Evolutionary conservation across 441 rosid genomes (phyloP), one percentile per base, ranked within the genome.

Genomic region (Bocquillonia castaneifolia): DNA sequence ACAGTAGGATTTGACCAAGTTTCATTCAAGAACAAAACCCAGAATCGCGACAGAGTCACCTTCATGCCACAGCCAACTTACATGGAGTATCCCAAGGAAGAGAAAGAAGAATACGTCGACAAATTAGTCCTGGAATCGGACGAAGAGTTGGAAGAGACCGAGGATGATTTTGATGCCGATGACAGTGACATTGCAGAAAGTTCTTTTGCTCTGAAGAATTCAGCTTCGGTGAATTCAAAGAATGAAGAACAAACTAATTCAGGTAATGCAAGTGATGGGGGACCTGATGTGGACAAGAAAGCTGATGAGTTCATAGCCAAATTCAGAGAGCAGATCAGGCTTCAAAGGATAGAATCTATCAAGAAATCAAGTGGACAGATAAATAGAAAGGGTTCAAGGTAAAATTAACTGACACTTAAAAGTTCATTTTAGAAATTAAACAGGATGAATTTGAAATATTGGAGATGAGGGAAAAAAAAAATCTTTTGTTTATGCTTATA

Each of bases 261-360:
- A 2, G 59, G 72, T 65, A 69, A 56, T 50, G 76, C 28, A 10
- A 68, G 76, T 53, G 85, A 82, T 20, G 91, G 67, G 69, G 86
- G 81, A 28, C 88, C 88, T 8, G 98, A 91, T 71, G 98, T 93
- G 23, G 95, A 91, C 65, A 88, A 87, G 91, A 86, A 90, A 66
- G 99, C 99, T 0, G 97, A 84, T 63, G 98, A 90, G 76, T 94
- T 94, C 85, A 94, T 94, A 68, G 92, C 97, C 34, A 94, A 87
- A 80, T 88, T 92, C 83, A 87, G 97, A 72, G 98, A 94, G 85
- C 99, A 94, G 68, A 94, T 94, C 68, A 83, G 97, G 85, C 90
- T 94, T 40, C 99, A 94, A 64, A 87, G 97, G 77, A 92, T 90
- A 23, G 96, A 86, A 52, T 88, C 89, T 5, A 92, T 92, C 74